Evolutionary conservation across 805 yeast species (phyloP).

Genomic region (Komagataella phaffii): DNA sequence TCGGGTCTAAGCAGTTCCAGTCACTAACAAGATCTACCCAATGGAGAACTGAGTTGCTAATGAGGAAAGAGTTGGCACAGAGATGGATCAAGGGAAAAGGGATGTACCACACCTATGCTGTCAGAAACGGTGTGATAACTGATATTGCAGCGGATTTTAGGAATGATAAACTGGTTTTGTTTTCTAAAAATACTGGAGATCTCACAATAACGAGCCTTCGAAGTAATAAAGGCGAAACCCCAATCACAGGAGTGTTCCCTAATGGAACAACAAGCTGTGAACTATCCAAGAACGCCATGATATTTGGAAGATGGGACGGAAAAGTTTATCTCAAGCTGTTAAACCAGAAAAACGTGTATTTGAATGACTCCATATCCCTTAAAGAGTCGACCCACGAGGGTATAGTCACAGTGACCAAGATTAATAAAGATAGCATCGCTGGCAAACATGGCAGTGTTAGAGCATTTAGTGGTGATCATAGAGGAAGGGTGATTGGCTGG

Average conservation of each 20-base stretch:
- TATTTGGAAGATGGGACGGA: conserved; percentile 22
- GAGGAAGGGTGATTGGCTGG: conserved; percentile 18
- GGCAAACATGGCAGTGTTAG: conserved; percentile 15
- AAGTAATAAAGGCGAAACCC: conserved; percentile 11
- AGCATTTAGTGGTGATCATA: conserved; percentile 16
- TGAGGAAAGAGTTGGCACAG: conserved; percentile 19
- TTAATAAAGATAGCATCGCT: conserved; percentile 7
- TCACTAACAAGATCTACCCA: conserved; percentile 25
- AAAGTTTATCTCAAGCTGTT: conserved; percentile 10
- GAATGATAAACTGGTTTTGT: conserved; percentile 11
- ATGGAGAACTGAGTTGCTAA: conserved; percentile 35
- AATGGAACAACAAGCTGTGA: conserved; percentile 17
- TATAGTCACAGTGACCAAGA: conserved; percentile 11
- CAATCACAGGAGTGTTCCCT: conserved; percentile 11
- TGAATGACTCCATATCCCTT: conserved; percentile 5
- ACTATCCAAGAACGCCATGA: conserved; percentile 12
- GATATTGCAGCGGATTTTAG: conserved; percentile 14
- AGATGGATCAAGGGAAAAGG: conserved; percentile 25
- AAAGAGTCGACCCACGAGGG: conserved; percentile 8
- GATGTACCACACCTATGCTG: conserved; percentile 8
- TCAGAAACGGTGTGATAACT: conserved; percentile 9
- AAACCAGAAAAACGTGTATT: neutral
- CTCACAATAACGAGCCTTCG: conserved; percentile 10
- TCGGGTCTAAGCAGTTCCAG: conserved; percentile 26
- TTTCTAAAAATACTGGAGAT: conserved; percentile 13